Conservation (phyloP, 257 asterid species). For the Pogostemon cablin region DNA sequence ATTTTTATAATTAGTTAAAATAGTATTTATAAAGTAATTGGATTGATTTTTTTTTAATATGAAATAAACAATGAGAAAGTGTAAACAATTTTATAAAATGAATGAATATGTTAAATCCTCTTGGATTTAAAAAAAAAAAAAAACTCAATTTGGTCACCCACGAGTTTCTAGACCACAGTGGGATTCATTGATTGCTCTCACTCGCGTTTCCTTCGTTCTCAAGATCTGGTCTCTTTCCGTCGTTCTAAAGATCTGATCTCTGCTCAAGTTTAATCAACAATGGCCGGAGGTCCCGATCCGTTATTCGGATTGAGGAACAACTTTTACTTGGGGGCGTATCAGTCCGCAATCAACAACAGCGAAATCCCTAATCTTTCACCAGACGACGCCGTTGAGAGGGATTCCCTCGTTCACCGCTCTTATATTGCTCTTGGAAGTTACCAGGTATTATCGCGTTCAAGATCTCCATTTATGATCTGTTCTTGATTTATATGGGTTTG, state of each 20-base stretch:
- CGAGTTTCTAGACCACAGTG: constrained; percentile 13
- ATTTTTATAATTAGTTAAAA: too few relatives aligned
- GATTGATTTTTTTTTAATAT: too few relatives aligned
- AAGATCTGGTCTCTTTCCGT: constrained; percentile 44
- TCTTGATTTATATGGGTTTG: constrained; percentile 13
- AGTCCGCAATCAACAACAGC: constrained; percentile 96
- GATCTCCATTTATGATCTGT: constrained; percentile 34
- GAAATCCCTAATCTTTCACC: constrained; percentile 81
- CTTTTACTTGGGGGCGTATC: constrained; percentile 90
- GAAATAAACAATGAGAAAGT: too few relatives aligned
- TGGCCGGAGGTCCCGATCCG: constrained; percentile 82
- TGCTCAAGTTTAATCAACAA: constrained; percentile 28
- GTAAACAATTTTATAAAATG: too few relatives aligned
- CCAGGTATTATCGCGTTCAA: constrained; percentile 52
- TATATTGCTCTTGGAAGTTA: constrained; percentile 88
- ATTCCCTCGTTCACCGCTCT: constrained; percentile 78
- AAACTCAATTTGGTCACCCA: too few relatives aligned
- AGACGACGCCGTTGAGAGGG: constrained; percentile 82
- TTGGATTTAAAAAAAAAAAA: too few relatives aligned
- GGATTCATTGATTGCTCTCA: constrained; percentile 26
- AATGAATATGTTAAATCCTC: too few relatives aligned
- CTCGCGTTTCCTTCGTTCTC: constrained; percentile 20
- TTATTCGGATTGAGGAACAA: constrained; percentile 85
- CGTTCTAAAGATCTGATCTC: constrained; percentile 41
- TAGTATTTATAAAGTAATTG: too few relatives aligned